A percentile compares a stretch with the other conserved stretches of the same genome.
These are phyloP conservation scores for Orbilia quercus DNA, from an alignment of 2,329 filamentous ascomycete species.

Conservation along the genomic window DNA sequence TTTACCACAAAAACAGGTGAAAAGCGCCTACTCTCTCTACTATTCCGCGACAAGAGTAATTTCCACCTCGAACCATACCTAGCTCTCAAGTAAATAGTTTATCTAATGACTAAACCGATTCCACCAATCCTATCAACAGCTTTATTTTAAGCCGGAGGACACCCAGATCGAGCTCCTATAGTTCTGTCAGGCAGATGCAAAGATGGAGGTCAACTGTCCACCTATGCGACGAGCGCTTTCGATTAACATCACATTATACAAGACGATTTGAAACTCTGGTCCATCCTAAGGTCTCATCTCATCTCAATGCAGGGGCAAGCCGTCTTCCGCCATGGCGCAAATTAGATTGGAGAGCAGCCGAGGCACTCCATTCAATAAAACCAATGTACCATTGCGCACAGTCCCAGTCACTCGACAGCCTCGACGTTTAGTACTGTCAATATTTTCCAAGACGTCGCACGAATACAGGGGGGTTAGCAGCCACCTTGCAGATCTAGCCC, in stretches of 20 bases:
- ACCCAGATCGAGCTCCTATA: too few species aligned
- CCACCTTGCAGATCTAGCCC: slow-evolving; percentile 7
- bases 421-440: slow-evolving; percentile 6
- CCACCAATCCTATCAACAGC: not conserved
- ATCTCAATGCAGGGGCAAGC: slow-evolving; percentile 40
- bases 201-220: not conserved
- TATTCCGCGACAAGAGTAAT: not conserved
- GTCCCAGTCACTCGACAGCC: slow-evolving; percentile 7
- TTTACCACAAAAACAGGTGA: slow-evolving; percentile 15
- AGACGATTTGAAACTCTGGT: not conserved
- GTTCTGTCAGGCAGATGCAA: not conserved
- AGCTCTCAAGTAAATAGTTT: too few species aligned
- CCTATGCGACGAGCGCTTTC: not conserved
- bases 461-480: slow-evolving; percentile 7
- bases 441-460: not conserved
- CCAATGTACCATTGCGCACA: slow-evolving; percentile 1
- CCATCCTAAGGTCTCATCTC: slow-evolving; percentile 21
- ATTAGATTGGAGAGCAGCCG: slow-evolving; percentile 19
- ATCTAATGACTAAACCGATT: too few species aligned
- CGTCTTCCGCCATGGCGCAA: slow-evolving; percentile 1
- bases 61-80: too few species aligned
- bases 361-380: slow-evolving; percentile 10
- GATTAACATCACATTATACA: not conserved
- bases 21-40: slow-evolving; percentile 8
- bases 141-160: not conserved